Evolutionary conservation across 2,329 filamentous ascomycete genomes (phyloP).

Genomic region (Sclerotinia glacialis): DNA sequence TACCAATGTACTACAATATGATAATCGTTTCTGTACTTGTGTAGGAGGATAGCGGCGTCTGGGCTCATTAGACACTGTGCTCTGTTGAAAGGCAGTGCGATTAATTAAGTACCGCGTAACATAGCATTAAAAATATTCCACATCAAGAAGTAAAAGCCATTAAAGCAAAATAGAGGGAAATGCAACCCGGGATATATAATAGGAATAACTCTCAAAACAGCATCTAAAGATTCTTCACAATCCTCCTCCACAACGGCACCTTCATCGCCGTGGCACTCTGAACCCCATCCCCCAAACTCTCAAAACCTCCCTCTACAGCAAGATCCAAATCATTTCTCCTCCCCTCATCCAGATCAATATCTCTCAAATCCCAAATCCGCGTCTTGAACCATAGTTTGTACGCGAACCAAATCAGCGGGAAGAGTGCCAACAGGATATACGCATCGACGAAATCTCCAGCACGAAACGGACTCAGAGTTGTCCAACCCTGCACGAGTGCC

Average conservation of each 20-base stretch:
- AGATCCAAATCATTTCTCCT: constrained; percentile 41
- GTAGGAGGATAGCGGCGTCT: no score
- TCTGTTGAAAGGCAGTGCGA: background rate
- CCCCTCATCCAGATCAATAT: constrained; percentile 57
- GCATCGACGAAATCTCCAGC: constrained; percentile 61
- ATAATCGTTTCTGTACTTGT: no score
- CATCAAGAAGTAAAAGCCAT: background rate
- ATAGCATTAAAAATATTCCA: background rate
- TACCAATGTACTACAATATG: no score
- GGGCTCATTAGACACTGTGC: background rate
- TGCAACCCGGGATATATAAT: no score
- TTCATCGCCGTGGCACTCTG: background rate
- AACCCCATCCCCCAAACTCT: background rate
- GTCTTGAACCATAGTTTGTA: constrained; percentile 58
- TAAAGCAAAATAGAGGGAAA: background rate
- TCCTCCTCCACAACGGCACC: constrained; percentile 19
- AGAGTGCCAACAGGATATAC: constrained; percentile 60
- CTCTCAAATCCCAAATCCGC: constrained; percentile 47
- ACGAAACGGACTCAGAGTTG: constrained; percentile 56
- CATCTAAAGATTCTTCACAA: constrained; percentile 13
- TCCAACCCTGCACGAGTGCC: constrained; percentile 61
- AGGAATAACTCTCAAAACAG: background rate
- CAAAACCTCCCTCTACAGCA: background rate
- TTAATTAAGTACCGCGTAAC: background rate
- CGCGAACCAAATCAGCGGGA: constrained; percentile 53